Conservation (phyloP, 805 yeast species). For the Teunomyces funiuensis region DNA sequence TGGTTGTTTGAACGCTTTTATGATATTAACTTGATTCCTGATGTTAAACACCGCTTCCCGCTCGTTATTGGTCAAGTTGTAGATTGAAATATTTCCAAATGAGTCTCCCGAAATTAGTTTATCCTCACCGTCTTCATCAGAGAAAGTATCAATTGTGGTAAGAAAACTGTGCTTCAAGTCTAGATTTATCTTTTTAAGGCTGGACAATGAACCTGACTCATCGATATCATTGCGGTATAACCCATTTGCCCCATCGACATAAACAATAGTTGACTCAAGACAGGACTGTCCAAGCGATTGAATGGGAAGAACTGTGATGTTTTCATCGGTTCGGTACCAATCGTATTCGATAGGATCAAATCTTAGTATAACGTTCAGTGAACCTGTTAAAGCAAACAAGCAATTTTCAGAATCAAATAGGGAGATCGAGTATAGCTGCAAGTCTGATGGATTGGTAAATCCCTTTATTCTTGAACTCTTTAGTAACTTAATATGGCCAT, state of each 20-base stretch:
- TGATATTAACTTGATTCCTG: slow-evolving; percentile 29
- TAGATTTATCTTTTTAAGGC: neutral
- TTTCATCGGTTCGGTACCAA: neutral
- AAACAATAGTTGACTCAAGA: neutral
- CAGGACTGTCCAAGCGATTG: slow-evolving; percentile 1
- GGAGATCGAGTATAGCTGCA: slow-evolving; percentile 13
- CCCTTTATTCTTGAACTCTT: neutral
- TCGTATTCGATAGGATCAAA: neutral
- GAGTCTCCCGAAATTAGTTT: slow-evolving; percentile 26
- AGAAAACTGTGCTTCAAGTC: slow-evolving; percentile 6
- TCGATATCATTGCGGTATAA: neutral
- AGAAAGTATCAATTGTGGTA: slow-evolving; percentile 3
- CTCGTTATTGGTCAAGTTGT: slow-evolving; percentile 3
- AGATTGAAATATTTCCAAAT: slow-evolving; percentile 27
- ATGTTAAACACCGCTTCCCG: slow-evolving; percentile 21
- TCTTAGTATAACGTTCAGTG: slow-evolving; percentile 12
- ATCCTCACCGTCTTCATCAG: slow-evolving; percentile 2
- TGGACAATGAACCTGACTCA: neutral
- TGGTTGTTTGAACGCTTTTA: slow-evolving; percentile 8
- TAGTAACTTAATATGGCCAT: neutral
- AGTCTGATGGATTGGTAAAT: neutral
- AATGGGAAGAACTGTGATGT: neutral
- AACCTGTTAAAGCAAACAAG: slow-evolving; percentile 19
- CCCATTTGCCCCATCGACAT: slow-evolving; percentile 8
- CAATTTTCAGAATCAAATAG: slow-evolving; percentile 12